phyloP scores from a whole-genome alignment of 208 protist species.

The Histomonas meleagridis region DNA sequence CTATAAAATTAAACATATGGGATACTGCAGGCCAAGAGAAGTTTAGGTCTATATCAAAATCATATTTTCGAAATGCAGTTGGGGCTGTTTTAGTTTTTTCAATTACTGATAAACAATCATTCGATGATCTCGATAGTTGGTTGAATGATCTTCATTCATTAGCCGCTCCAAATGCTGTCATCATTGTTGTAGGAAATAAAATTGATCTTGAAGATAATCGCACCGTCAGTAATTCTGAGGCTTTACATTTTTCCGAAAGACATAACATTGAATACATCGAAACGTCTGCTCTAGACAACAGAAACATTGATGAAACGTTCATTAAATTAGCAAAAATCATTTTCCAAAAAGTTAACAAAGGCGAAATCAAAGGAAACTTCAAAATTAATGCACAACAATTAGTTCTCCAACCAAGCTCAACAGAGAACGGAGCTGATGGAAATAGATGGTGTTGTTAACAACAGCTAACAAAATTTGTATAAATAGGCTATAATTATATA shows the following conservation, averaged over 20 bases:
- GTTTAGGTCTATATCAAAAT: not conserved
- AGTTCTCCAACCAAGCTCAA: too few relatives aligned
- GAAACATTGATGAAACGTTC: conserved; percentile 17
- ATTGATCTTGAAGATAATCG: not conserved
- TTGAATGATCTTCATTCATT: not conserved
- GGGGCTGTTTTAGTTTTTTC: not conserved
- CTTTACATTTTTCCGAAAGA: not conserved
- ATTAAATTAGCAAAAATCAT: not conserved
- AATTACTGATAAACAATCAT: not conserved
- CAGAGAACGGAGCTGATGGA: too few relatives aligned
- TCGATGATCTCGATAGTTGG: conserved; percentile 19
- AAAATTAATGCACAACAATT: too few relatives aligned
- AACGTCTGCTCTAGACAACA: not conserved
- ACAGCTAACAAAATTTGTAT: too few relatives aligned
- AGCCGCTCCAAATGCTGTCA: not conserved
- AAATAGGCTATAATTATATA: too few relatives aligned
- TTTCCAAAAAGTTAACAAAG: not conserved
- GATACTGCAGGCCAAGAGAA: conserved; percentile 2
- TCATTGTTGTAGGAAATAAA: conserved; percentile 20
- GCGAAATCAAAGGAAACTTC: not conserved
- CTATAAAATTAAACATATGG: not conserved
- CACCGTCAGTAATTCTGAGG: not conserved
- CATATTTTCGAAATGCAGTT: not conserved
- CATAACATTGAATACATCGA: not conserved
- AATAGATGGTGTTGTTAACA: too few relatives aligned